These are phyloP conservation scores for Phycomyces blakesleeanus DNA, from an alignment of 192 early-diverging fungal species.

Conservation along the genomic window DNA sequence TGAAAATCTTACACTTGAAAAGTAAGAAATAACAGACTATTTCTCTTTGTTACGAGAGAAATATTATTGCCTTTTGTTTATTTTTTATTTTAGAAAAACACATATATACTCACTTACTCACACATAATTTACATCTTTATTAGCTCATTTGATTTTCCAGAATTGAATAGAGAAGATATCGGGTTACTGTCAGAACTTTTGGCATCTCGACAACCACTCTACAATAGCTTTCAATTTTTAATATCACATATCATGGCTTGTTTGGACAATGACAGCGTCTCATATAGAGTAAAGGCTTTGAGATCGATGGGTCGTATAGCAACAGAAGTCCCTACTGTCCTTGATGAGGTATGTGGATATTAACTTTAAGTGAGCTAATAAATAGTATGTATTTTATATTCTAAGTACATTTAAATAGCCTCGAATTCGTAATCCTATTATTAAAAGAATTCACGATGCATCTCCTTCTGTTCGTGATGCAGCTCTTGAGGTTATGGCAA, in stretches of 20 bases:
- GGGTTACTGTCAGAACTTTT: slow-evolving; percentile 37
- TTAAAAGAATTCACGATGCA: slow-evolving; percentile 72
- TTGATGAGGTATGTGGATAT: slow-evolving; percentile 47
- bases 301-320: slow-evolving; percentile 79
- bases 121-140: no score
- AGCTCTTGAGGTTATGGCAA: slow-evolving; percentile 84
- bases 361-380: not conserved
- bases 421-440: slow-evolving; percentile 67
- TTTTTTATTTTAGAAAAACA: no score
- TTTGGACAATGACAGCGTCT: slow-evolving; percentile 63
- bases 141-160: slow-evolving; percentile 11
- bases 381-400: not conserved
- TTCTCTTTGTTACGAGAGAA: slow-evolving; percentile 1
- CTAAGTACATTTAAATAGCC: slow-evolving; percentile 10
- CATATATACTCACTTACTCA: no score
- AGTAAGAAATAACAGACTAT: no score
- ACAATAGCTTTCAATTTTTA: slow-evolving; percentile 66
- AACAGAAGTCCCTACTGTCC: slow-evolving; percentile 56
- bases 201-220: slow-evolving; percentile 53
- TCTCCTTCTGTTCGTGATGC: slow-evolving; percentile 87
- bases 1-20: not conserved
- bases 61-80: slow-evolving; percentile 6
- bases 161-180: slow-evolving; percentile 25
- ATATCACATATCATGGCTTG: slow-evolving; percentile 60
- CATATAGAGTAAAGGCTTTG: slow-evolving; percentile 72